These are phyloP conservation scores for Chaetomium fimeti DNA, from an alignment of 495 filamentous ascomycete species.

Conservation along the genomic window DNA sequence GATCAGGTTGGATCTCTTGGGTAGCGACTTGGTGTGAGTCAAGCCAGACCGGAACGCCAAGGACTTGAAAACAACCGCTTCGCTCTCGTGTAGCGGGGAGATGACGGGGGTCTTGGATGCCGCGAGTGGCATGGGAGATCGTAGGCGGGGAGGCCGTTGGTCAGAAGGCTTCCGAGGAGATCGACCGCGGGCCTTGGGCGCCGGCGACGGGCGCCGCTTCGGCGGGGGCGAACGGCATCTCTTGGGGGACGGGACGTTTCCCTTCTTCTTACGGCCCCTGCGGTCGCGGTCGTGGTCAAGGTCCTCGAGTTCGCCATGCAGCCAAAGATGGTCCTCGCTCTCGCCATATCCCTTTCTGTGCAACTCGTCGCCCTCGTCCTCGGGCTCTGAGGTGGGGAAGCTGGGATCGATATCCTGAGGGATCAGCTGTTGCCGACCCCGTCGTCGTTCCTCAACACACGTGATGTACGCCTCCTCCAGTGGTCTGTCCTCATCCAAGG, in stretches of 20 bases:
- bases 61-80: conserved; percentile 52
- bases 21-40: conserved; percentile 75
- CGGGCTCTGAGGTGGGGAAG: conserved; percentile 89
- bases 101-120: conserved; percentile 45
- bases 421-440: conserved; percentile 70
- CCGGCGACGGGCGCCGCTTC: conserved; percentile 48
- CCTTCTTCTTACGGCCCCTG: conserved; percentile 41
- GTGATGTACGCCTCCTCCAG: conserved; percentile 89
- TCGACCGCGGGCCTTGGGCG: conserved; percentile 47
- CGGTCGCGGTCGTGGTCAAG: conserved; percentile 45
- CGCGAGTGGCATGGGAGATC: conserved; percentile 55
- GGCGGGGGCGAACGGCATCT: conserved; percentile 50
- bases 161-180: conserved; percentile 62
- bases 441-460: conserved; percentile 74
- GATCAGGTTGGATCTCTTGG: conserved; percentile 69
- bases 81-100: conserved; percentile 41
- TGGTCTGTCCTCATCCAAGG: conserved; percentile 91
- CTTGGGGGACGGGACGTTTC: conserved; percentile 39
- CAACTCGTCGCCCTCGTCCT: conserved; percentile 67
- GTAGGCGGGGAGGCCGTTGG: conserved; percentile 64
- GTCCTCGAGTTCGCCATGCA: conserved; percentile 59
- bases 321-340: conserved; percentile 58
- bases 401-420: conserved; percentile 97
- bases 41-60: conserved; percentile 62
- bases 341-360: conserved; percentile 53